phyloP scores from a whole-genome alignment of 495 filamentous ascomycete genomes.

The Apodospora peruviana region DNA sequence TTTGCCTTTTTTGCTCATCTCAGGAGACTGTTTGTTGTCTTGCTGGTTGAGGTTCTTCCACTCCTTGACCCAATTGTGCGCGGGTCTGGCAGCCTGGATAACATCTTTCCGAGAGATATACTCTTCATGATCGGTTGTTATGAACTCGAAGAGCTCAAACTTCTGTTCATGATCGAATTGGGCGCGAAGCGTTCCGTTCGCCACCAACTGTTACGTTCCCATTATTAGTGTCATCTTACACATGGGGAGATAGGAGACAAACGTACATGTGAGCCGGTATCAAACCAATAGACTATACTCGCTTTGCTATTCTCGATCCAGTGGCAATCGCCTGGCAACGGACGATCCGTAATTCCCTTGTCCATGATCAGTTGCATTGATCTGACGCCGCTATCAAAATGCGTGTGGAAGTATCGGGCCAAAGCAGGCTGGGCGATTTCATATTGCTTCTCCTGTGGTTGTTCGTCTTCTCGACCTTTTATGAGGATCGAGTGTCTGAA shows the following conservation, averaged over 20 bases:
- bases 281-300: conserved; percentile 69
- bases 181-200: conserved; percentile 55
- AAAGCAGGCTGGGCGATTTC: conserved; percentile 71
- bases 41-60: conserved; percentile 46
- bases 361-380: conserved; percentile 73
- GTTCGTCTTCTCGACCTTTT: conserved; percentile 36
- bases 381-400: conserved; percentile 76
- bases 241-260: neutral
- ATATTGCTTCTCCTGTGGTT: conserved; percentile 60
- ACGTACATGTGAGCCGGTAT: conserved; percentile 63
- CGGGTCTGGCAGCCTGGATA: conserved; percentile 47
- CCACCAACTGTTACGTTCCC: conserved; percentile 48
- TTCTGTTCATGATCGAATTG: conserved; percentile 65
- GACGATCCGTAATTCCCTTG: conserved; percentile 48
- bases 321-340: conserved; percentile 55
- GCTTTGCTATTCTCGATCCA: conserved; percentile 57
- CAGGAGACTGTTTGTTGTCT: conserved; percentile 65
- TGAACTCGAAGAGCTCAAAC: conserved; percentile 66
- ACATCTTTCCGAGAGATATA: conserved; percentile 57
- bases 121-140: conserved; percentile 59
- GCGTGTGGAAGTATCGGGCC: conserved; percentile 73
- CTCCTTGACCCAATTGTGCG: conserved; percentile 51
- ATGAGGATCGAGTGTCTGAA: conserved; percentile 58
- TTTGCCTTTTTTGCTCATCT: conserved; percentile 67
- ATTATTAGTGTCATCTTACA: conserved; percentile 17